Evolutionary conservation across 805 yeast genomes (phyloP).

Genomic region (Pichia sporocuriosa): DNA sequence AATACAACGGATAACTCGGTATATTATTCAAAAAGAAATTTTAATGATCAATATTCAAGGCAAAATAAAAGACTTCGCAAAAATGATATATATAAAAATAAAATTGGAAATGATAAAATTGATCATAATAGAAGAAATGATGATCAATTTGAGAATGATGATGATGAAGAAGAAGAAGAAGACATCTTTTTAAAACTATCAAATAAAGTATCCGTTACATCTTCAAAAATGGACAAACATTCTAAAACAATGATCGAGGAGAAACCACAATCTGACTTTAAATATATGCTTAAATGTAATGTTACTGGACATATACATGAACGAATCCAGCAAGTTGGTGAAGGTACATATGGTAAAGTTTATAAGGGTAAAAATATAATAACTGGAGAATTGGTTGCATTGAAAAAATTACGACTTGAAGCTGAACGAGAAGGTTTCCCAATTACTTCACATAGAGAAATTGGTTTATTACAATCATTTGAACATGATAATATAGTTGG

Average conservation of each 20-base stretch:
- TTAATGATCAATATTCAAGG: background rate
- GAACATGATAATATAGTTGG: slow-evolving; percentile 80
- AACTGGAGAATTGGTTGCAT: slow-evolving; percentile 72
- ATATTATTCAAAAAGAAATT: background rate
- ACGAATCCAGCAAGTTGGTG: slow-evolving; percentile 88
- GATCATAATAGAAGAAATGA: background rate
- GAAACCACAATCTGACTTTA: background rate
- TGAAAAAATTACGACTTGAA: slow-evolving; percentile 79
- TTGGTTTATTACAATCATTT: slow-evolving; percentile 73
- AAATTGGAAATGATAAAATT: background rate
- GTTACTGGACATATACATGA: slow-evolving; percentile 43
- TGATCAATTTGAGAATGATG: background rate
- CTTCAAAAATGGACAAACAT: background rate
- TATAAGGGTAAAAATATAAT: slow-evolving; percentile 72
- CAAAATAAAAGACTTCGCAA: background rate
- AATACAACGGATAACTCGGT: too few relatives aligned
- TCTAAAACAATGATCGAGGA: too few relatives aligned
- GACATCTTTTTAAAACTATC: slow-evolving; percentile 11
- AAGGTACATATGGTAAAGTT: slow-evolving; percentile 96
- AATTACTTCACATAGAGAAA: slow-evolving; percentile 89
- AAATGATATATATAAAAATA: too few relatives aligned
- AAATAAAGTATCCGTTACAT: too few relatives aligned
- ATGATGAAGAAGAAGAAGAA: slow-evolving; percentile 10
- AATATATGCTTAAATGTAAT: slow-evolving; percentile 8
- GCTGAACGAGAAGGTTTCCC: slow-evolving; percentile 93